Conservation (phyloP, 371 early-diverging fungal genomes). For the Nematocida major region DNA sequence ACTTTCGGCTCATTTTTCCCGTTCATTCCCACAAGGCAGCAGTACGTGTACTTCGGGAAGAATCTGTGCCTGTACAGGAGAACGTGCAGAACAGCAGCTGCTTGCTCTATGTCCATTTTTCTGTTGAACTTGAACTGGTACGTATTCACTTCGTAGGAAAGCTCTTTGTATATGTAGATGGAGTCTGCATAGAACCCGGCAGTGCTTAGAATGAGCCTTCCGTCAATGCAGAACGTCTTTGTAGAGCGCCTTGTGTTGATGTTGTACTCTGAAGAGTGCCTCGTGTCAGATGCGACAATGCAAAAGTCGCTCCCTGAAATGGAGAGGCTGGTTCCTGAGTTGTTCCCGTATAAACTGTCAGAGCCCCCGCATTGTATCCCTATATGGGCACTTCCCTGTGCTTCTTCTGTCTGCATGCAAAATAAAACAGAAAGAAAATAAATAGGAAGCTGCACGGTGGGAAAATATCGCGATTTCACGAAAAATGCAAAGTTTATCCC, state of each 20-base stretch:
- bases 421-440: conserved; percentile 4
- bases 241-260: conserved; percentile 87
- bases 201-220: conserved; percentile 73
- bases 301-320: conserved; percentile 87
- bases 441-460: too few relatives aligned
- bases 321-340: conserved; percentile 77
- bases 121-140: conserved; percentile 70
- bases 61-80: conserved; percentile 80
- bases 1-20: conserved; percentile 71
- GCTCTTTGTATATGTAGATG: conserved; percentile 72
- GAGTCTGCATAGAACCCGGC: conserved; percentile 90
- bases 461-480: too few relatives aligned
- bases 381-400: neutral
- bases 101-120: conserved; percentile 80
- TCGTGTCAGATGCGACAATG: conserved; percentile 87
- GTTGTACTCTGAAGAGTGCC: conserved; percentile 83
- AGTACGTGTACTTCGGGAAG: conserved; percentile 92
- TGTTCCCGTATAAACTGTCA: conserved; percentile 67
- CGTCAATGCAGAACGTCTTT: conserved; percentile 75
- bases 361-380: conserved; percentile 8
- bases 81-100: conserved; percentile 84
- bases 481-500: neutral
- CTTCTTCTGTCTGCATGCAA: neutral
- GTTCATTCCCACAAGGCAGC: conserved; percentile 81
- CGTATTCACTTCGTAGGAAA: conserved; percentile 69